phyloP scores from a whole-genome alignment of 2,329 filamentous ascomycete species.

The Eutypa lata region DNA sequence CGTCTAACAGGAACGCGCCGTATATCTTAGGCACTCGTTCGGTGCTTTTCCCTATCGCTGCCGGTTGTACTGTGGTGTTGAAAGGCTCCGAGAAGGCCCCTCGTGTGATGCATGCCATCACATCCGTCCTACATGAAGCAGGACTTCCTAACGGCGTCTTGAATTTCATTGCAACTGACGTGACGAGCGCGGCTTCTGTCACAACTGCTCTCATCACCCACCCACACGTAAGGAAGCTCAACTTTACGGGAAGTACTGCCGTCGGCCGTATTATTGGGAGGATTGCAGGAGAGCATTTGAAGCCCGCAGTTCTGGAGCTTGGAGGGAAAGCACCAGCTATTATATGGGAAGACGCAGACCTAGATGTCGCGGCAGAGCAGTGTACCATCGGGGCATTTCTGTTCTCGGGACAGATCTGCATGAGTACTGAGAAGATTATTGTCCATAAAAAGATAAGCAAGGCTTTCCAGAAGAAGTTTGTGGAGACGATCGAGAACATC shows the following conservation, averaged over 20 bases:
- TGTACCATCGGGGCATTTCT: constrained; percentile 59
- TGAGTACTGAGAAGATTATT: constrained; percentile 67
- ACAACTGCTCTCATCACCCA: constrained; percentile 61
- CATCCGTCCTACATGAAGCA: constrained; percentile 57
- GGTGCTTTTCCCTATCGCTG: constrained; percentile 58
- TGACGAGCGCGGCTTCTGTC: constrained; percentile 54
- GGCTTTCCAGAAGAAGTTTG: constrained; percentile 43
- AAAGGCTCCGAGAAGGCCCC: constrained; percentile 62
- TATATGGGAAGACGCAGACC: constrained; percentile 64
- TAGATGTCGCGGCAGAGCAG: constrained; percentile 58
- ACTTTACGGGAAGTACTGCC: constrained; percentile 66
- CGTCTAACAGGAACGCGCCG: constrained; percentile 36
- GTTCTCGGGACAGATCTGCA: constrained; percentile 65
- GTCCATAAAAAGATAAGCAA: constrained; percentile 53
- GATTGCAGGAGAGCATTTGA: constrained; percentile 61
- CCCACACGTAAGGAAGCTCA: constrained; percentile 61
- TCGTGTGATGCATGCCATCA: constrained; percentile 53
- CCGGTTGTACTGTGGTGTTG: constrained; percentile 61
- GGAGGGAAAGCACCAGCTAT: constrained; percentile 68
- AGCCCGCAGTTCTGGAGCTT: constrained; percentile 66
- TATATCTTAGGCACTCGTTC: constrained; percentile 39
- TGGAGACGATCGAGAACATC: constrained; percentile 20
- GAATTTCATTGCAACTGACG: constrained; percentile 59
- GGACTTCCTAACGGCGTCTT: constrained; percentile 64
- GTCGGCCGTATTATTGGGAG: constrained; percentile 63